phyloP scores from a whole-genome alignment of 805 yeast species.

The Hanseniaspora taiwanica region DNA sequence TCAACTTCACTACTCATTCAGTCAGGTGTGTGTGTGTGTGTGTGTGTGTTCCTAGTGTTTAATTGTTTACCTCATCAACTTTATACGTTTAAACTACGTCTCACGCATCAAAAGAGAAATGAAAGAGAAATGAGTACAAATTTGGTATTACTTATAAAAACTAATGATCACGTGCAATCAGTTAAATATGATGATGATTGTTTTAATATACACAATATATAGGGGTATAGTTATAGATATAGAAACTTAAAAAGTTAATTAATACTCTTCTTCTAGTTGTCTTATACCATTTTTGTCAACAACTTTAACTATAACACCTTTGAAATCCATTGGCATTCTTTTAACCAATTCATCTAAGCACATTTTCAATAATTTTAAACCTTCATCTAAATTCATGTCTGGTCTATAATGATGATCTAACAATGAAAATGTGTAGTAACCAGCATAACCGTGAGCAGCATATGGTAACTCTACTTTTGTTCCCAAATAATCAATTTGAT shows the following conservation, averaged over 20 bases:
- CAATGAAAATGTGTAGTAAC: slow-evolving; percentile 80
- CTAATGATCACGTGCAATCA: too few species aligned
- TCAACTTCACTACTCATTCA: neutral
- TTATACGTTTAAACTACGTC: too few species aligned
- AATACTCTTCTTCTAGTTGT: slow-evolving; percentile 24
- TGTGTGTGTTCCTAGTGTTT: too few species aligned
- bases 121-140: too few species aligned
- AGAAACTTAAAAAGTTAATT: neutral
- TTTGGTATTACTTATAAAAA: too few species aligned
- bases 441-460: slow-evolving; percentile 98
- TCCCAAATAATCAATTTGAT: slow-evolving; percentile 90
- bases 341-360: slow-evolving; percentile 69
- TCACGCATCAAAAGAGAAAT: too few species aligned
- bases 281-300: slow-evolving; percentile 52
- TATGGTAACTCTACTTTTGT: slow-evolving; percentile 85
- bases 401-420: slow-evolving; percentile 81
- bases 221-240: neutral
- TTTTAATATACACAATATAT: neutral
- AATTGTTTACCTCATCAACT: too few species aligned
- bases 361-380: slow-evolving; percentile 53
- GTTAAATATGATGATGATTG: too few species aligned
- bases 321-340: slow-evolving; percentile 88
- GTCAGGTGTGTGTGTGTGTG: too few species aligned
- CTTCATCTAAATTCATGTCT: slow-evolving; percentile 66
- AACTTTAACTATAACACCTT: slow-evolving; percentile 63